Evolutionary conservation across 352 stramenopile genomes (phyloP).

Genomic region (Globisporangium cystogenes): DNA sequence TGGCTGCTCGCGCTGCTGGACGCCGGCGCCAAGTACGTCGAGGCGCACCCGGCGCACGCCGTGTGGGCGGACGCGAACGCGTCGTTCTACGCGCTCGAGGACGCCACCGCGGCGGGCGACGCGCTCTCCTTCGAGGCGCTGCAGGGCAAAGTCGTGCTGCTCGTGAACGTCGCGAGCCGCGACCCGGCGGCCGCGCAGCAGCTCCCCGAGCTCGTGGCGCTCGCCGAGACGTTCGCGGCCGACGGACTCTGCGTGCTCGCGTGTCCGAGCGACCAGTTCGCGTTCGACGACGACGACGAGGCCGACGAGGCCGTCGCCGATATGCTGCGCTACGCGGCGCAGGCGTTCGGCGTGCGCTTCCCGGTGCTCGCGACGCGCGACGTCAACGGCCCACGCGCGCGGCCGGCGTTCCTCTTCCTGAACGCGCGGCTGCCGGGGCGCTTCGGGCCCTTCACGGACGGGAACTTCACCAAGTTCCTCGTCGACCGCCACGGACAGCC

Average conservation of each 20-base stretch:
- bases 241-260: conserved; percentile 44
- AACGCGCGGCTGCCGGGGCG: conserved; percentile 34
- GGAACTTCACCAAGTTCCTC: conserved; percentile 74
- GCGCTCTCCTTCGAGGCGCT: conserved; percentile 15
- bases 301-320: conserved; percentile 36
- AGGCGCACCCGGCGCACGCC: conserved; percentile 2
- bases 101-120: conserved; percentile 8
- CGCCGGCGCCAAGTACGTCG: conserved; percentile 12
- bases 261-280: conserved; percentile 83
- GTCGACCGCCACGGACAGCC: conserved; percentile 33
- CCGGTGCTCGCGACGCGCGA: conserved; percentile 47
- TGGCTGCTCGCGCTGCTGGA: conserved; percentile 14
- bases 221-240: conserved; percentile 38
- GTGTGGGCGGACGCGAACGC: conserved; percentile 3
- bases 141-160: conserved; percentile 39
- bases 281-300: conserved; percentile 57
- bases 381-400: conserved; percentile 63
- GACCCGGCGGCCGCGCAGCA: conserved; percentile 69
- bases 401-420: conserved; percentile 62
- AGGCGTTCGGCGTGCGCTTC: conserved; percentile 25
- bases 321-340: conserved; percentile 22
- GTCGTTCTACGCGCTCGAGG: conserved; percentile 13
- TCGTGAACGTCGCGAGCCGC: conserved; percentile 80
- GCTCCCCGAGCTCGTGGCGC: conserved; percentile 65
- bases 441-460: conserved; percentile 41